phyloP scores from a whole-genome alignment of 1,139 yeast species.

The Pichia sp. region DNA sequence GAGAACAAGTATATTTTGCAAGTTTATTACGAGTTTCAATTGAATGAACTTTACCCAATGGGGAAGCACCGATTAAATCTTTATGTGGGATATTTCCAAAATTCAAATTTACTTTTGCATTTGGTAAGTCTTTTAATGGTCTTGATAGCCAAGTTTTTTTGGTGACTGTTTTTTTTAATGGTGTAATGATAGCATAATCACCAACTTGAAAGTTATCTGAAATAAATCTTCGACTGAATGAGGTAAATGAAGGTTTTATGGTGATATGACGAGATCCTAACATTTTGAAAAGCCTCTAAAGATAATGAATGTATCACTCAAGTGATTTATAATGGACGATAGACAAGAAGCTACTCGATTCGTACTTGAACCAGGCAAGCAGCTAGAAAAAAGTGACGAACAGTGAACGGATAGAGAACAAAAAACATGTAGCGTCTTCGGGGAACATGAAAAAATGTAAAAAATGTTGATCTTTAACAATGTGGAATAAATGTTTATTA shows the following conservation, averaged over 20 bases:
- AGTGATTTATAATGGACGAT: too few species aligned
- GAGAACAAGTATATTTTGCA: slow-evolving; percentile 30
- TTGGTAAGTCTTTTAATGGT: slow-evolving; percentile 24
- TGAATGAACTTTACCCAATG: slow-evolving; percentile 21
- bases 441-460: background rate
- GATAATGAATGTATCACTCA: too few species aligned
- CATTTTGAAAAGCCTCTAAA: slow-evolving; percentile 2
- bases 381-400: background rate
- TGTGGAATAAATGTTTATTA: too few species aligned
- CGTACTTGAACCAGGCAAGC: too few species aligned
- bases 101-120: slow-evolving; percentile 22
- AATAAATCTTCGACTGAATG: slow-evolving; percentile 1
- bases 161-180: slow-evolving; percentile 24
- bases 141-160: slow-evolving; percentile 28
- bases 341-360: too few species aligned
- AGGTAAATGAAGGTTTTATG: background rate
- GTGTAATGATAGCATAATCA: slow-evolving; percentile 29
- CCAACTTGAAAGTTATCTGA: slow-evolving; percentile 21
- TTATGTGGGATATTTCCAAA: slow-evolving; percentile 33
- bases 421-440: background rate
- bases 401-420: background rate
- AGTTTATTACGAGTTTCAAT: slow-evolving; percentile 19
- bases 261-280: background rate
- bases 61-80: slow-evolving; percentile 31
- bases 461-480: background rate